Conservation (phyloP, 2,329 filamentous ascomycete species). For the Aspergillus hortae region DNA sequence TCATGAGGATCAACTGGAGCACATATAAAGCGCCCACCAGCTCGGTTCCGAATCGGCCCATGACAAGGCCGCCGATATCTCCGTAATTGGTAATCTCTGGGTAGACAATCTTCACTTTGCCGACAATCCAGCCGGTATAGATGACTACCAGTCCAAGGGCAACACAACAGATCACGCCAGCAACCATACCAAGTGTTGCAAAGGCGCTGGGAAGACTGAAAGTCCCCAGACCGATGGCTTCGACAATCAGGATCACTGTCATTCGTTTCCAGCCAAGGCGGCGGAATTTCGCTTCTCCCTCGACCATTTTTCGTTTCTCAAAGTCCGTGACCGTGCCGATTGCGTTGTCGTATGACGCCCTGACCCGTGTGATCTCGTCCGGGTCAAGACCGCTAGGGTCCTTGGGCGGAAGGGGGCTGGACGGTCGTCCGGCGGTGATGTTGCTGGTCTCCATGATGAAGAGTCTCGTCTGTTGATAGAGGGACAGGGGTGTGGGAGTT, state of each 20-base stretch:
- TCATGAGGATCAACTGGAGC: constrained; percentile 39
- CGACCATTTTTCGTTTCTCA: neutral
- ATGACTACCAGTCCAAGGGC: constrained; percentile 37
- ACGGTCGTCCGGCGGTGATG: neutral
- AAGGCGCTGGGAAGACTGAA: constrained; percentile 44
- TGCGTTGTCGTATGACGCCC: too few relatives aligned
- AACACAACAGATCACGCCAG: constrained; percentile 40
- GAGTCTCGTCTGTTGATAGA: neutral
- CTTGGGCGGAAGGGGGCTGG: neutral
- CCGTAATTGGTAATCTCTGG: constrained; percentile 42
- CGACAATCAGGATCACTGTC: constrained; percentile 47
- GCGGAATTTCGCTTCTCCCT: constrained; percentile 11
- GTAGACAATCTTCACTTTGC: constrained; percentile 32
- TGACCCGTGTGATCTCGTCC: too few relatives aligned
- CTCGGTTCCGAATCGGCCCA: constrained; percentile 38
- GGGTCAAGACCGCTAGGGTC: neutral
- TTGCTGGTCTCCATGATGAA: neutral
- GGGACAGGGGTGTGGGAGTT: neutral
- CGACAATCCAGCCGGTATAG: constrained; percentile 40
- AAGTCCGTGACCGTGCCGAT: neutral
- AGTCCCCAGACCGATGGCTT: constrained; percentile 47
- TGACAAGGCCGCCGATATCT: constrained; percentile 41
- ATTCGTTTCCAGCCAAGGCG: constrained; percentile 48
- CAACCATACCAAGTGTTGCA: constrained; percentile 43
- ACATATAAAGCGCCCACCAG: constrained; percentile 41